Percentiles rank a stretch among this genome's conserved stretches.
Evolutionary conservation across 2,329 filamentous ascomycete genomes (phyloP).

Genomic region (Ilyonectria sp.): DNA sequence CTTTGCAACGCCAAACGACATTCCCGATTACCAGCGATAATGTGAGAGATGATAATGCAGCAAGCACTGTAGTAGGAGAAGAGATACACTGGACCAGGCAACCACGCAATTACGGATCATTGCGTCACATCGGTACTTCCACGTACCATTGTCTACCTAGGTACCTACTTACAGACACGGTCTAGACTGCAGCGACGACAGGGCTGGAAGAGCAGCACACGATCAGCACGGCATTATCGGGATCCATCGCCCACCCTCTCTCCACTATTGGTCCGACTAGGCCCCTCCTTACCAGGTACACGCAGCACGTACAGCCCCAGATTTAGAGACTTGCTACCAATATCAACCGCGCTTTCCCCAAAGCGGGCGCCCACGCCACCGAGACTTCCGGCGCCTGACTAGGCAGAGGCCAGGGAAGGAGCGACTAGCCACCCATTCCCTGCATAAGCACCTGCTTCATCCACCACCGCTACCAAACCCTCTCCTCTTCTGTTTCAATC

Average conservation of each 20-base stretch:
- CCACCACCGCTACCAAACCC: conserved; percentile 25
- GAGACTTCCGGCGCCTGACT: conserved; percentile 40
- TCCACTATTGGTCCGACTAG: not conserved
- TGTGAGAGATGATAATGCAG: too few relatives aligned
- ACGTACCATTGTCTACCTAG: too few relatives aligned
- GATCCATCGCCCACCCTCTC: not conserved
- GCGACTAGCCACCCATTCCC: not conserved
- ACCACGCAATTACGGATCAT: too few relatives aligned
- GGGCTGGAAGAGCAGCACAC: conserved; percentile 1
- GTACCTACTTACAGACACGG: not conserved
- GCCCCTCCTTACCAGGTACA: conserved; percentile 5
- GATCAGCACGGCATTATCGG: not conserved
- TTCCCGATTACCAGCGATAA: not conserved
- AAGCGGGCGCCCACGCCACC: conserved; percentile 39
- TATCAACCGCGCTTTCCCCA: conserved; percentile 22
- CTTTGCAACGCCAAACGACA: not conserved
- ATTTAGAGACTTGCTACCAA: conserved; percentile 26
- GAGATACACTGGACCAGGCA: too few relatives aligned
- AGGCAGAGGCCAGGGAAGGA: conserved; percentile 7
- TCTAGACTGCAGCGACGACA: not conserved
- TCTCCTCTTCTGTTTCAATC: conserved; percentile 7
- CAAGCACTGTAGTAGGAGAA: too few relatives aligned
- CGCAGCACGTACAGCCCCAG: conserved; percentile 29
- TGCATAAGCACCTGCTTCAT: not conserved
- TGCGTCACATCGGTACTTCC: too few relatives aligned